Evolutionary conservation across 2,329 filamentous ascomycete species (phyloP).

Genomic region (Colletotrichum lindemuthianum): DNA sequence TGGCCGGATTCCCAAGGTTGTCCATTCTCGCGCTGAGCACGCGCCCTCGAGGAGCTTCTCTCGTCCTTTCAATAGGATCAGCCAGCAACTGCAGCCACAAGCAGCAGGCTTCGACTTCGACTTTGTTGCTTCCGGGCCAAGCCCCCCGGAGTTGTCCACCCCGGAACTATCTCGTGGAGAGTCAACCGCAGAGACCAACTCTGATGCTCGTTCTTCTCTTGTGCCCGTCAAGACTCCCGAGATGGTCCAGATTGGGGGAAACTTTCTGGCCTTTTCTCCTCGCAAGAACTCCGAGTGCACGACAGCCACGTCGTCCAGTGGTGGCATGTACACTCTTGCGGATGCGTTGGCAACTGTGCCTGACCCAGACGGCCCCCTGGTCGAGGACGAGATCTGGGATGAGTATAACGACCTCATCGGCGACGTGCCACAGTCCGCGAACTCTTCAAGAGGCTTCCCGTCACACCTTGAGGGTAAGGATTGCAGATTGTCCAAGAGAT

Average conservation of each 20-base stretch:
- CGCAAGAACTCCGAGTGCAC: constrained; percentile 76
- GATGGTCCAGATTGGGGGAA: constrained; percentile 50
- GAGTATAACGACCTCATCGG: constrained; percentile 92
- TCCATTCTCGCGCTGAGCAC: constrained; percentile 73
- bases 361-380: constrained; percentile 67
- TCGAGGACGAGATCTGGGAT: constrained; percentile 91
- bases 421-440: constrained; percentile 64
- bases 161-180: constrained; percentile 51
- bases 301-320: constrained; percentile 60
- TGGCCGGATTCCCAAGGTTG: constrained; percentile 85
- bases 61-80: constrained; percentile 75
- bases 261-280: constrained; percentile 80
- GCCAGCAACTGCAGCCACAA: constrained; percentile 51
- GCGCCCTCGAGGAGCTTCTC: constrained; percentile 85
- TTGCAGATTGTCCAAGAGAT: constrained; percentile 47
- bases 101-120: constrained; percentile 43
- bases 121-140: constrained; percentile 56
- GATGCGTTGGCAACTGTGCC: constrained; percentile 75
- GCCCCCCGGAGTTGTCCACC: constrained; percentile 52
- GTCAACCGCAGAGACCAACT: constrained; percentile 46
- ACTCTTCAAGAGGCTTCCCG: constrained; percentile 65
- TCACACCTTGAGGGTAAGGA: constrained; percentile 65
- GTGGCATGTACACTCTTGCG: constrained; percentile 66
- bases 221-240: constrained; percentile 45
- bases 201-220: constrained; percentile 44